Evolutionary conservation across 169 alveolate species (phyloP).

Genomic region (Ichthyophthirius multifiliis): DNA sequence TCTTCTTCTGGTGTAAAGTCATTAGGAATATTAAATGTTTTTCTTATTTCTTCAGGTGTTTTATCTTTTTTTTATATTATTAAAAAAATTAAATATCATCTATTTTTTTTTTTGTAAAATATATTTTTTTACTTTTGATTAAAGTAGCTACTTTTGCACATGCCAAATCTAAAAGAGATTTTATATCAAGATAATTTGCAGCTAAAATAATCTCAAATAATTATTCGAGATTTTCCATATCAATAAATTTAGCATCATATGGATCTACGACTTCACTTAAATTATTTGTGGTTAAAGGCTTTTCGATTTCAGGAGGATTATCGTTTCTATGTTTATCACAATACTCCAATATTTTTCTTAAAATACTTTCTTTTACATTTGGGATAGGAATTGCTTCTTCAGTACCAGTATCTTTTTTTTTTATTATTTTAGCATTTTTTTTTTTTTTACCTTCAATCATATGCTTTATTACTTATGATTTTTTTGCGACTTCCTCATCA

Average conservation of each 20-base stretch:
- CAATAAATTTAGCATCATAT: slow-evolving; percentile 94
- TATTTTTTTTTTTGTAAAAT: not conserved
- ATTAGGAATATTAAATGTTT: slow-evolving; percentile 91
- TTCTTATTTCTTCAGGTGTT: slow-evolving; percentile 93
- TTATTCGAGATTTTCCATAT: slow-evolving; percentile 87
- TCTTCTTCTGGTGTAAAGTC: slow-evolving; percentile 97
- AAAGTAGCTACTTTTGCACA: slow-evolving; percentile 95
- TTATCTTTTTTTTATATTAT: slow-evolving; percentile 51
- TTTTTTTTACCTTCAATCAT: slow-evolving; percentile 84
- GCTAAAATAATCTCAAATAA: slow-evolving; percentile 92
- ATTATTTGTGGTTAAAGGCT: slow-evolving; percentile 89
- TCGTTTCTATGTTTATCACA: slow-evolving; percentile 89
- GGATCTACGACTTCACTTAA: slow-evolving; percentile 72
- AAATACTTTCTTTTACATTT: slow-evolving; percentile 84
- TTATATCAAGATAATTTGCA: slow-evolving; percentile 93
- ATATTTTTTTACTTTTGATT: slow-evolving; percentile 83
- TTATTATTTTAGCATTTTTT: not conserved
- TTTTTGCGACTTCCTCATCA: slow-evolving; percentile 85
- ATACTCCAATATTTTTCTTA: slow-evolving; percentile 91
- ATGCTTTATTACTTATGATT: slow-evolving; percentile 86
- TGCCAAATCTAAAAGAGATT: slow-evolving; percentile 90
- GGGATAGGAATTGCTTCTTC: slow-evolving; percentile 94
- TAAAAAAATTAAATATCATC: slow-evolving; percentile 8
- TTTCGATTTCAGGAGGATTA: slow-evolving; percentile 93
- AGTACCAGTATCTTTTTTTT: slow-evolving; percentile 80